Evolutionary conservation across 2,329 filamentous ascomycete species (phyloP).

Genomic region (Didymella arachidicola): DNA sequence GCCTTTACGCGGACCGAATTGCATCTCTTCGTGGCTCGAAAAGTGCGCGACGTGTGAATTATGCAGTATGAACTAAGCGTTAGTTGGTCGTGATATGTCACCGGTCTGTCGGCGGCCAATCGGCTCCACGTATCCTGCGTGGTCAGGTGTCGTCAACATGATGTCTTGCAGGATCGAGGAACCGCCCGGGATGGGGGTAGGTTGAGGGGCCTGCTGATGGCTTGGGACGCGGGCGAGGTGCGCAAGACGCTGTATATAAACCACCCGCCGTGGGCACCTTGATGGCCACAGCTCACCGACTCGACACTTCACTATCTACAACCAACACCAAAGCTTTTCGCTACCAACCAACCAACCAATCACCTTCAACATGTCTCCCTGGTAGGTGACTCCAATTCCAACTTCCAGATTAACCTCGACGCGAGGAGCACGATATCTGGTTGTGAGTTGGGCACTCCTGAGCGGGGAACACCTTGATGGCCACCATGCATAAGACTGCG

Average conservation of each 20-base stretch:
- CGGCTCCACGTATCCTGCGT: conserved; percentile 22
- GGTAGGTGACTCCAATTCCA: conserved; percentile 24
- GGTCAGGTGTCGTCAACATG: conserved; percentile 14
- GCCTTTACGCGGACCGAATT: conserved; percentile 20
- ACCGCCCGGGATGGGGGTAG: not conserved
- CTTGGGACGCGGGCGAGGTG: too few relatives aligned
- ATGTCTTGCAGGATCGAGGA: not conserved
- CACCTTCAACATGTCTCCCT: conserved; percentile 35
- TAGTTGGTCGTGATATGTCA: conserved; percentile 21
- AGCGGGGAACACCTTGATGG: conserved; percentile 32
- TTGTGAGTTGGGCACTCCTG: not conserved
- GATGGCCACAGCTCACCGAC: conserved; percentile 30
- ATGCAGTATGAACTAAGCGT: not conserved
- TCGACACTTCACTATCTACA: conserved; percentile 13
- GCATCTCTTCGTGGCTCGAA: not conserved
- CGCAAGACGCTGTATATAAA: conserved; percentile 26
- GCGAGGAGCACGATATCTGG: not conserved
- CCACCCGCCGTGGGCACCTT: conserved; percentile 30
- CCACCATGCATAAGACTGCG: conserved; percentile 12
- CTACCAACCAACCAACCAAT: conserved; percentile 25
- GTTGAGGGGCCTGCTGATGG: too few relatives aligned
- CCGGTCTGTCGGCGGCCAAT: conserved; percentile 13
- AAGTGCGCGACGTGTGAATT: conserved; percentile 10
- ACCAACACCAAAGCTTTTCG: conserved; percentile 13
- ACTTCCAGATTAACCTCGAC: not conserved